Percentiles rank a stretch among this genome's conserved stretches.
Evolutionary conservation across 2,329 filamentous ascomycete genomes (phyloP).

Genomic region (Aspergillus luchuensis): DNA sequence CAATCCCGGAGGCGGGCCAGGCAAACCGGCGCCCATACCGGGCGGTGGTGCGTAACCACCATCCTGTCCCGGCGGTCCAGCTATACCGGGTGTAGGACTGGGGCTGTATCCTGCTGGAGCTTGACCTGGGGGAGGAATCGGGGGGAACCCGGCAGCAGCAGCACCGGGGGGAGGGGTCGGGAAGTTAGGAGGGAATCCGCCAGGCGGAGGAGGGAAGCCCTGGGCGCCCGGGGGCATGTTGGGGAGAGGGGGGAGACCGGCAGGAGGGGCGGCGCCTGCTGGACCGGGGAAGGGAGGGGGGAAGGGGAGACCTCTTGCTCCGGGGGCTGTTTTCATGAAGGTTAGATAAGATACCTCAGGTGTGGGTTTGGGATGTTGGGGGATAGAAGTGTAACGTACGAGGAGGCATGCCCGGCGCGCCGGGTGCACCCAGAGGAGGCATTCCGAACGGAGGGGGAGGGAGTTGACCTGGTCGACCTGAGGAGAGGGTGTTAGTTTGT

Average conservation of each 20-base stretch:
- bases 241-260: constrained; percentile 38
- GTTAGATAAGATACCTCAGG: neutral
- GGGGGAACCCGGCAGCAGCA: constrained; percentile 33
- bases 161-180: constrained; percentile 41
- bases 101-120: constrained; percentile 25
- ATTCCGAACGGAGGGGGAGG: constrained; percentile 63
- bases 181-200: constrained; percentile 45
- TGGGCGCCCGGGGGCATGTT: constrained; percentile 38
- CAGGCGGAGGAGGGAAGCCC: constrained; percentile 27
- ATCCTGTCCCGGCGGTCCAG: constrained; percentile 33
- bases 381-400: constrained; percentile 50
- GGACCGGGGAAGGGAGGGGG: constrained; percentile 48
- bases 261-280: constrained; percentile 40
- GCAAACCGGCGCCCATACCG: constrained; percentile 23
- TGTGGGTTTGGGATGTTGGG: neutral
- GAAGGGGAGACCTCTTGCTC: constrained; percentile 57
- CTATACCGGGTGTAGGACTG: constrained; percentile 30
- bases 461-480: constrained; percentile 43
- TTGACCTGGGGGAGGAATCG: constrained; percentile 33
- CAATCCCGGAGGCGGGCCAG: constrained; percentile 32
- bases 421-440: constrained; percentile 46
- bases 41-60: constrained; percentile 33
- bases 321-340: constrained; percentile 49
- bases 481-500: neutral
- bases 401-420: constrained; percentile 48